These are phyloP conservation scores for Rosa chinensis DNA, from an alignment of 306 rosid genomes.

Conservation along the genomic window DNA sequence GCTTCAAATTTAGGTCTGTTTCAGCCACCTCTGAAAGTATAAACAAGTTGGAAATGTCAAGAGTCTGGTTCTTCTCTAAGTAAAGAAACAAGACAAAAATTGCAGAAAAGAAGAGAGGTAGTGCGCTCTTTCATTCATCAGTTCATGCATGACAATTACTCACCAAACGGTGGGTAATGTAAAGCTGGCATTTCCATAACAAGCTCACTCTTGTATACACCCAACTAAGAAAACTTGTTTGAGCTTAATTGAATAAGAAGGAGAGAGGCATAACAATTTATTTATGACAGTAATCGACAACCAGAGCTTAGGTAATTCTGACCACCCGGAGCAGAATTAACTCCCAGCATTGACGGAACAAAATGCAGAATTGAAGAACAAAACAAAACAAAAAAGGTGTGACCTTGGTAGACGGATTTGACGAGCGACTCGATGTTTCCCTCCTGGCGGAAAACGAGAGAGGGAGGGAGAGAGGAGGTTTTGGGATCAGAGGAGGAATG, in stretches of 20 bases:
- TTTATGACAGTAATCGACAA: too few species aligned
- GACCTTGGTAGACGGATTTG: slow-evolving; percentile 82
- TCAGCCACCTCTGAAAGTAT: slow-evolving; percentile 61
- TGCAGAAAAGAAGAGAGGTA: background rate
- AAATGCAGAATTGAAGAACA: background rate
- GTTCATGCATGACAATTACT: background rate
- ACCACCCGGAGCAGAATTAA: too few species aligned
- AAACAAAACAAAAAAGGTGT: too few species aligned
- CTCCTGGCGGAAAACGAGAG: slow-evolving; percentile 82
- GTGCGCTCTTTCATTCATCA: too few species aligned
- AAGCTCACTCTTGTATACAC: background rate
- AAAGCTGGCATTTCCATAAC: background rate
- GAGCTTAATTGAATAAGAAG: background rate
- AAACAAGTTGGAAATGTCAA: background rate
- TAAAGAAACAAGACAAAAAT: background rate
- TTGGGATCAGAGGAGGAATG: slow-evolving; percentile 30
- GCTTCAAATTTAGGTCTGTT: slow-evolving; percentile 66
- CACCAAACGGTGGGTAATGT: background rate
- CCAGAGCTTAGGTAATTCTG: too few species aligned
- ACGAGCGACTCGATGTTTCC: slow-evolving; percentile 96
- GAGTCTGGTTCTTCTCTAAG: background rate
- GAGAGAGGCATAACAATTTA: background rate
- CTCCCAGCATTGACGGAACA: too few species aligned
- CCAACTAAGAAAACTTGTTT: background rate
- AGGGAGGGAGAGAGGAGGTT: slow-evolving; percentile 27